These are phyloP conservation scores for Paramecium caudatum DNA, from an alignment of 73 alveolate genomes.

Conservation along the genomic window DNA sequence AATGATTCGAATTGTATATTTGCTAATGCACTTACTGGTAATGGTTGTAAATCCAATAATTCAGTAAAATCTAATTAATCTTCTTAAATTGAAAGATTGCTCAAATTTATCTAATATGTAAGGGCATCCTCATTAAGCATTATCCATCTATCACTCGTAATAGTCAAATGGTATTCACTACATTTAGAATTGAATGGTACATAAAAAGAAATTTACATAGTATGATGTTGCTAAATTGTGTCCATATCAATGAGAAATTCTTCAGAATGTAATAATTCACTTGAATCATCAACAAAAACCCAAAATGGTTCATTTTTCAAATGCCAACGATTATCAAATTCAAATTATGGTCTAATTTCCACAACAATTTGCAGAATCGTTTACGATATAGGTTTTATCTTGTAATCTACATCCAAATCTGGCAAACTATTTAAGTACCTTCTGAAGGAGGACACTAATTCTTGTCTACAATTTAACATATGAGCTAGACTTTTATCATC, in stretches of 20 bases:
- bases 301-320: slow-evolving; percentile 94
- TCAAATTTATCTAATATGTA: slow-evolving; percentile 24
- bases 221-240: slow-evolving; percentile 80
- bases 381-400: slow-evolving; percentile 97
- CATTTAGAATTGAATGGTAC: slow-evolving; percentile 94
- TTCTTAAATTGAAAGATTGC: neutral
- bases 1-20: slow-evolving; percentile 95
- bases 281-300: slow-evolving; percentile 93
- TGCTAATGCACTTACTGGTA: slow-evolving; percentile 95
- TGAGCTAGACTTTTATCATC: slow-evolving; percentile 80
- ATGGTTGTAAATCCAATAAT: slow-evolving; percentile 96
- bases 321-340: slow-evolving; percentile 97
- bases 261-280: slow-evolving; percentile 98
- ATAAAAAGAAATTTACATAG: slow-evolving; percentile 90
- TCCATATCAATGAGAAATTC: slow-evolving; percentile 90
- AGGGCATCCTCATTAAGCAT: slow-evolving; percentile 74
- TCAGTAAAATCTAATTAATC: slow-evolving; percentile 92
- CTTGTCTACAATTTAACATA: slow-evolving; percentile 65
- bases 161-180: slow-evolving; percentile 84
- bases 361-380: slow-evolving; percentile 89
- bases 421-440: slow-evolving; percentile 94
- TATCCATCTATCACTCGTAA: slow-evolving; percentile 96
- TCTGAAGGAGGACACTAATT: slow-evolving; percentile 81
- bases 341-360: slow-evolving; percentile 86
- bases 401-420: slow-evolving; percentile 88